A percentile compares a stretch with the other conserved stretches of the same genome.
Conservation (phyloP, 495 filamentous ascomycete species). For the Parathielavia hyrcaniae region DNA sequence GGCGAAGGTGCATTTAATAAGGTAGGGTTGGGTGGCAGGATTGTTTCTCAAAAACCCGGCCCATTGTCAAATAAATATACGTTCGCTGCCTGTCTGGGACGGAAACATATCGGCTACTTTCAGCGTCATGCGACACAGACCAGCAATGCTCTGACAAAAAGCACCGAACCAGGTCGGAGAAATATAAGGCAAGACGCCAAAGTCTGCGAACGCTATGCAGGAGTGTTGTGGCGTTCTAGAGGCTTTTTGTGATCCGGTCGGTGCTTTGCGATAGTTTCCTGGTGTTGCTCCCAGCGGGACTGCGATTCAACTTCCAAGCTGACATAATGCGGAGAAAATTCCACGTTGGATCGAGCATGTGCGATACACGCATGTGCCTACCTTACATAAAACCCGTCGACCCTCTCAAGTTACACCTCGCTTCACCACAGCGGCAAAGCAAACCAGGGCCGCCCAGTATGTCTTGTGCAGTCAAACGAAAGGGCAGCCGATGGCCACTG, state of each 20-base stretch:
- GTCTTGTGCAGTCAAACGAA: not conserved
- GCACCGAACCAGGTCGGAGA: not conserved
- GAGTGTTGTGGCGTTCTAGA: not conserved
- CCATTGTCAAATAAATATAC: not conserved
- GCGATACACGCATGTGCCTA: too few species aligned
- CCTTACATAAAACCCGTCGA: too few species aligned
- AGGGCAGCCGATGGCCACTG: not conserved
- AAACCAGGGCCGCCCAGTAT: not conserved
- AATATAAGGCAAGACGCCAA: not conserved
- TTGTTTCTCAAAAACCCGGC: too few species aligned
- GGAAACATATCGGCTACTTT: conserved; percentile 20
- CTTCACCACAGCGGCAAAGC: too few species aligned
- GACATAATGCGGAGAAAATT: too few species aligned
- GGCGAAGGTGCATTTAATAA: too few species aligned
- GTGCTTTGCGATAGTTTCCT: not conserved
- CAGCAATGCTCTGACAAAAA: not conserved
- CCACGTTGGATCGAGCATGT: too few species aligned
- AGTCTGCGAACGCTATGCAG: not conserved
- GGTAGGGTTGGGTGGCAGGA: too few species aligned
- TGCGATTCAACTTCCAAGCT: too few species aligned
- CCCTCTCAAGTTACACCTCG: too few species aligned
- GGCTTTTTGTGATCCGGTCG: not conserved
- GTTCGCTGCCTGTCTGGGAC: not conserved
- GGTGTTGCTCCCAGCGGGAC: not conserved
- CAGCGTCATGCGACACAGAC: not conserved